Evolutionary conservation across 306 rosid genomes (phyloP).

Genomic region (Acacia confusa): DNA sequence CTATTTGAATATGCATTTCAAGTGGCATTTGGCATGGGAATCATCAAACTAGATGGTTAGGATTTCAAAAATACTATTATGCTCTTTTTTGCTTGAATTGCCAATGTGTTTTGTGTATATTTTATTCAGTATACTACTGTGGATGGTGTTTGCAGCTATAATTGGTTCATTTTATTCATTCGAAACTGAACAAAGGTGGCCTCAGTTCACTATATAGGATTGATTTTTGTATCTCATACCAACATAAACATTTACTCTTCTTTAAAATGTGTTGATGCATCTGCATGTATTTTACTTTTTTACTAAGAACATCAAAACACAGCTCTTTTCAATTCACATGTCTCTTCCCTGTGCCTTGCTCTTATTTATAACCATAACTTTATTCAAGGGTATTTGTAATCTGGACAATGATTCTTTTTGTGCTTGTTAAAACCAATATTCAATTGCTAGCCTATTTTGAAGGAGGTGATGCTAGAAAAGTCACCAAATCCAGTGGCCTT

Average conservation of each 20-base stretch:
- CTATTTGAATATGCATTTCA: constrained; percentile 43
- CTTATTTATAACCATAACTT: background rate
- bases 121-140: background rate
- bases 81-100: background rate
- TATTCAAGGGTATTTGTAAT: background rate
- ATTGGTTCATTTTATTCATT: constrained; percentile 24
- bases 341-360: background rate
- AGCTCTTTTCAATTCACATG: background rate
- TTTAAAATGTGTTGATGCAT: no score
- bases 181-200: constrained; percentile 6
- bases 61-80: constrained; percentile 16
- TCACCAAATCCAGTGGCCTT: no score
- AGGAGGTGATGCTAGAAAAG: no score
- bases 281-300: background rate
- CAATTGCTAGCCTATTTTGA: no score
- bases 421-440: constrained; percentile 5
- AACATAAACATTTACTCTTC: background rate
- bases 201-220: constrained; percentile 3
- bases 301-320: background rate
- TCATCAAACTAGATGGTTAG: constrained; percentile 99
- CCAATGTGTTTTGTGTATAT: background rate
- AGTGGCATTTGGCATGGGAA: constrained; percentile 99
- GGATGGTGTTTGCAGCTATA: constrained; percentile 13
- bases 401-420: constrained; percentile 7
- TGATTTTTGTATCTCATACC: background rate